These are phyloP conservation scores for Chytridium lagenaria DNA, from an alignment of 371 early-diverging fungal species.

Conservation along the genomic window DNA sequence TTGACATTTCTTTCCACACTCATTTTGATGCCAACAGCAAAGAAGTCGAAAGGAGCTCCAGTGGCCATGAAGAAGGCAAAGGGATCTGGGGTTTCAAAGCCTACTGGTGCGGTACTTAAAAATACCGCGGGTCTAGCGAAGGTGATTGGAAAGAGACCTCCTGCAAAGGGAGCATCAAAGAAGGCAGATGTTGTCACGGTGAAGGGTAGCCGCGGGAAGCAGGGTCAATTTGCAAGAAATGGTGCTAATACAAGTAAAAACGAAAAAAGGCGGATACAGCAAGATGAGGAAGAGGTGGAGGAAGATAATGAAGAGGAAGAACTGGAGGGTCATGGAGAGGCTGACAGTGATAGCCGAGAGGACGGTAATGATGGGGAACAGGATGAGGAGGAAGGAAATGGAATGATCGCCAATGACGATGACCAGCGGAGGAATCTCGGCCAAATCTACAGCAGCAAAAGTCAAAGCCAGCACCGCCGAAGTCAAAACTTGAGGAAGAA, in stretches of 20 bases:
- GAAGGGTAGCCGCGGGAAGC: not conserved
- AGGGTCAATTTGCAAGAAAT: not conserved
- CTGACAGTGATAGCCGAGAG: not conserved
- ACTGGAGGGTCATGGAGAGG: not conserved
- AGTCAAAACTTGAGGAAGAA: not conserved
- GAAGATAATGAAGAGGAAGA: constrained; percentile 1
- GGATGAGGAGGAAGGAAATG: not conserved
- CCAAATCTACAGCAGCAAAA: not conserved
- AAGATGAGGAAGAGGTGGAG: not conserved
- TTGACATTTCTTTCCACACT: too few relatives aligned
- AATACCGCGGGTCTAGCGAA: not conserved
- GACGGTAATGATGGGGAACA: not conserved
- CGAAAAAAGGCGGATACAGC: not conserved
- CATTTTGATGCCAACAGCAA: too few relatives aligned
- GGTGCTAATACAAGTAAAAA: too few relatives aligned
- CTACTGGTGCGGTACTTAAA: too few relatives aligned
- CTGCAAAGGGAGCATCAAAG: not conserved
- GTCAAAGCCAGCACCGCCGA: not conserved
- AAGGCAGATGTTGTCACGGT: not conserved
- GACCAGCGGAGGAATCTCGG: not conserved
- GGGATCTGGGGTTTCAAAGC: too few relatives aligned
- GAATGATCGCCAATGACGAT: not conserved
- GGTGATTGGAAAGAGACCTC: not conserved
- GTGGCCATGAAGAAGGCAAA: too few relatives aligned
- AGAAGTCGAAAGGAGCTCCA: too few relatives aligned